These are phyloP conservation scores for Dispira simplex DNA, from an alignment of 192 early-diverging fungal species.

Conservation along the genomic window DNA sequence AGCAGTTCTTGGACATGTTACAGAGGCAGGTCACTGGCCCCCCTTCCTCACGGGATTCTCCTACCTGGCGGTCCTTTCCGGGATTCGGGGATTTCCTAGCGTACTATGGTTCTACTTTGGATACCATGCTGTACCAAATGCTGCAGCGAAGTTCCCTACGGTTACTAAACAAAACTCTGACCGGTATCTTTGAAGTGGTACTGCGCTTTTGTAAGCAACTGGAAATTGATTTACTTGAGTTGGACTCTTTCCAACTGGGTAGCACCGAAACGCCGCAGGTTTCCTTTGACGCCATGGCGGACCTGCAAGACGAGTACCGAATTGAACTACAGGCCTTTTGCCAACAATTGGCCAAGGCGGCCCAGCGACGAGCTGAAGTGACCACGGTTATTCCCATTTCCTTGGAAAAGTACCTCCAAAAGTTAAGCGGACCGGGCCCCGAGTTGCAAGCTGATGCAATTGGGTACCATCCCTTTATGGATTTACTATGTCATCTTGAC, in stretches of 20 bases:
- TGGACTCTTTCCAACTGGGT: background rate
- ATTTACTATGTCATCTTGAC: background rate
- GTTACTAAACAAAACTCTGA: background rate
- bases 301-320: background rate
- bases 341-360: background rate
- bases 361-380: background rate
- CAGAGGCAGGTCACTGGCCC: background rate
- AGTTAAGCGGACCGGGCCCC: background rate
- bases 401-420: background rate
- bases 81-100: background rate
- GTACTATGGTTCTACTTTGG: background rate
- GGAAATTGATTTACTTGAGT: background rate
- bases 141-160: background rate
- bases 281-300: background rate
- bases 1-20: background rate
- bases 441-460: background rate
- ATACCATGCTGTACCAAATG: background rate
- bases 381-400: background rate
- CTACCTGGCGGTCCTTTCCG: background rate
- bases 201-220: background rate
- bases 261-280: background rate
- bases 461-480: slow-evolving; percentile 3
- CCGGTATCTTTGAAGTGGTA: background rate
- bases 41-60: too few relatives aligned
- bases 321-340: background rate